Base-by-base conservation (phyloP, 257 asterid species). In the Solanum appendiculatum region DNA sequence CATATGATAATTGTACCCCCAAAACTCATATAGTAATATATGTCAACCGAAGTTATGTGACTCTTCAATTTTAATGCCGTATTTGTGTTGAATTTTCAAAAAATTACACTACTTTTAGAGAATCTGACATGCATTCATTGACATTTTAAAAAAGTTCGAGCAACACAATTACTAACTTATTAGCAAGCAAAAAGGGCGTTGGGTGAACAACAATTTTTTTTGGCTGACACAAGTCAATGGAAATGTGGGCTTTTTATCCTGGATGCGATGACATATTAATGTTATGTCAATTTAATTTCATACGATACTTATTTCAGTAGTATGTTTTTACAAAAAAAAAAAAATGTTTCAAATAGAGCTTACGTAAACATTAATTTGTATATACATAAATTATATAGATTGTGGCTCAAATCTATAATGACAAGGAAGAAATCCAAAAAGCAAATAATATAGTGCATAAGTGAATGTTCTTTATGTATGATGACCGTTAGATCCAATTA, bases 191-290 rank as follows among this genome's bases (percentile, higher is more conserved):
- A 86, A 85, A 69, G 23, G 74, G 2, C 10, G 23, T 64, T 11
- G 73, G 6, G 16, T 77, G 70, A 37, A 74, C n/a, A 70, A 33
- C 78, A 5, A 16, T n/a, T 75, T 58, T 75, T 75, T 2, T 13
- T 20, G 5, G 46, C 4, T 0, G 0, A 72, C 48, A 36, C 48
- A 36, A 80, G 93, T 86, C 88, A 89, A 90, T 66, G 46, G 60
- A 85, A 83, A 87, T 60, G 86, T 83, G 89, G 86, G 87, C 91
- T 86, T 70, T 87, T 80, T 46, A 60, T 84, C 77, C 37, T 89
- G 92, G 83, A 16, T 60, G 78, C 33, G 42, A 42, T 66, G 89
- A 72, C 88, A 87, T 87, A 70, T 58, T 54, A 20, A 51, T 51
- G 60, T 51, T 51, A 56, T 27, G 56, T 39, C 40, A 39, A 13